phyloP scores from a whole-genome alignment of 768 basidiomycete genomes.

The Boletus eberwhitei region DNA sequence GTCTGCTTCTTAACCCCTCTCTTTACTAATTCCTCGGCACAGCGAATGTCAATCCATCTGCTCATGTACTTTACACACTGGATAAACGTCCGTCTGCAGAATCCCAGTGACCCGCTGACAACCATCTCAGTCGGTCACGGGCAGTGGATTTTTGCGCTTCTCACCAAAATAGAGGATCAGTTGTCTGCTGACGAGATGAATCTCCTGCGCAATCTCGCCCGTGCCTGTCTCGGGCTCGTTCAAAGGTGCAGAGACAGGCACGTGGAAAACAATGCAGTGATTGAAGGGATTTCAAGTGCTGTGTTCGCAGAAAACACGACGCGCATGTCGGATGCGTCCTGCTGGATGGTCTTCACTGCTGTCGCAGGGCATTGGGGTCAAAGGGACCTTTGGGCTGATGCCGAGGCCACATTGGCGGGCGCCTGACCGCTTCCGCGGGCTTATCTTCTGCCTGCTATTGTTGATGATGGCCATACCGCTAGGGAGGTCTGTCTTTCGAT shows the following conservation, averaged over 20 bases:
- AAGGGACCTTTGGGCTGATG: conserved; percentile 77
- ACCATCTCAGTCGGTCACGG: conserved; percentile 56
- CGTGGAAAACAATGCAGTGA: conserved; percentile 9
- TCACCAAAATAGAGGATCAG: conserved; percentile 65
- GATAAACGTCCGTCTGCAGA: conserved; percentile 62
- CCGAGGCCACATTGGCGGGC: conserved; percentile 46
- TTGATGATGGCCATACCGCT: neutral
- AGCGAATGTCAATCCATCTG: conserved; percentile 72
- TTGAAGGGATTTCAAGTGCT: conserved; percentile 1
- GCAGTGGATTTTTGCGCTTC: conserved; percentile 75
- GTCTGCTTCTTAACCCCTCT: neutral
- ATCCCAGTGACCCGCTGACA: conserved; percentile 35
- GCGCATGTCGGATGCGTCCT: conserved; percentile 44
- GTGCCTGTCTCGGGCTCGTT: conserved; percentile 60
- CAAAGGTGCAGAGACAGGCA: conserved; percentile 28
- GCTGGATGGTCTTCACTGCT: conserved; percentile 72
- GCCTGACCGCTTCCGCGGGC: conserved; percentile 6
- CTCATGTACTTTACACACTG: conserved; percentile 84
- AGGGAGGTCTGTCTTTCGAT: neutral
- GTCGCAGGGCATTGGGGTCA: conserved; percentile 74
- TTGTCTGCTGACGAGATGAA: conserved; percentile 75
- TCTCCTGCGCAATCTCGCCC: conserved; percentile 69
- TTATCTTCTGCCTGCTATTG: neutral
- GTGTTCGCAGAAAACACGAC: conserved; percentile 18
- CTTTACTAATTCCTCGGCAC: conserved; percentile 10